A percentile compares a stretch with the other conserved stretches of the same genome.
Conservation (phyloP, 768 basidiomycete species). For the Tephrocybe sp. region DNA sequence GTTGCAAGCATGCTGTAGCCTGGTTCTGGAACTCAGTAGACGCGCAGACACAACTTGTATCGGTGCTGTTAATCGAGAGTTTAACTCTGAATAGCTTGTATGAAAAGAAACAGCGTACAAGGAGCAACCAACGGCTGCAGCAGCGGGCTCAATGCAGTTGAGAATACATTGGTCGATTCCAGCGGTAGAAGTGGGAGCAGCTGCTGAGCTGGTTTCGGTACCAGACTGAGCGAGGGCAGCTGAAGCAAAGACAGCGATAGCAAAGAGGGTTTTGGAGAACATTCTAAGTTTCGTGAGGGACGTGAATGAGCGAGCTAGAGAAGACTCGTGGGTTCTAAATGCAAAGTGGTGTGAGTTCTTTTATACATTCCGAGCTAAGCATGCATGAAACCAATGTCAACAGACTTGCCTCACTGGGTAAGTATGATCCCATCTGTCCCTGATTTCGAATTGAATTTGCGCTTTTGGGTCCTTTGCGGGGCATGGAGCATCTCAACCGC, state of each 20-base stretch:
- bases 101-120: neutral
- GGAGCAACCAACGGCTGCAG: neutral
- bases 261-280: constrained; percentile 11
- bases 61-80: constrained; percentile 1
- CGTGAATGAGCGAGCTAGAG: neutral
- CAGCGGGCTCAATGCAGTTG: constrained; percentile 10
- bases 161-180: constrained; percentile 10
- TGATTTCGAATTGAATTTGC: no score
- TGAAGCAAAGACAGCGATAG: constrained; percentile 5
- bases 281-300: constrained; percentile 1
- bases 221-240: constrained; percentile 4
- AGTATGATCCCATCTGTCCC: no score
- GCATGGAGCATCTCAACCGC: no score
- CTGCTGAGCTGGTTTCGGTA: neutral
- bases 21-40: constrained; percentile 16
- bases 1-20: constrained; percentile 14
- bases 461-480: no score
- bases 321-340: no score
- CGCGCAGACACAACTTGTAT: constrained; percentile 15
- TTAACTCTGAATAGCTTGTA: neutral
- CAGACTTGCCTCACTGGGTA: no score
- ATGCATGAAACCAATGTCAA: no score
- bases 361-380: no score
- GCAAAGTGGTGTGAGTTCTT: no score
- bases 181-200: neutral